phyloP scores from a whole-genome alignment of 805 yeast species.

The Candida xiaguanensis region DNA sequence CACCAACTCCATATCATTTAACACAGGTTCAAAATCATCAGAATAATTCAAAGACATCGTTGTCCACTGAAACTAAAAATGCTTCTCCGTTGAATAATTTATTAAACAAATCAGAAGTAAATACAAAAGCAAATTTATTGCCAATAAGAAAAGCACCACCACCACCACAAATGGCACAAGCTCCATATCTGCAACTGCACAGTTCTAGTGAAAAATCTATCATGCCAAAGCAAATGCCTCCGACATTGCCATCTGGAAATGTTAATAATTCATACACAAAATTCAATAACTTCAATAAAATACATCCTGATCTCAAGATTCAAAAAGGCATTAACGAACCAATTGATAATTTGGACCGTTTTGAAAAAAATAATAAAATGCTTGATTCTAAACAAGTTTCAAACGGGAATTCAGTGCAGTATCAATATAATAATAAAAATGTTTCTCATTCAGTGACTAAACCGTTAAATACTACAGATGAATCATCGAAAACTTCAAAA shows the following conservation, averaged over 20 bases:
- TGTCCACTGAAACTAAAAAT: slow-evolving; percentile 9
- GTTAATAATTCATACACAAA: not conserved
- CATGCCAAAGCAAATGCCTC: slow-evolving; percentile 30
- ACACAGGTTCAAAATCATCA: slow-evolving; percentile 15
- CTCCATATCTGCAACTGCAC: not conserved
- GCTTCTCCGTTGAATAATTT: slow-evolving; percentile 33
- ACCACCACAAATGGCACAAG: slow-evolving; percentile 34
- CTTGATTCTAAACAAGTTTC: too few species aligned
- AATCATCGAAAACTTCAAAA: slow-evolving; percentile 24
- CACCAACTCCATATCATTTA: slow-evolving; percentile 40
- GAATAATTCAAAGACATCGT: not conserved
- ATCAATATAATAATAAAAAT: not conserved
- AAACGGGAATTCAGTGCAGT: slow-evolving; percentile 8
- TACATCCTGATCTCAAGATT: slow-evolving; percentile 33
- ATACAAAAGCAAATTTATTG: slow-evolving; percentile 20
- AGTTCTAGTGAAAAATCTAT: slow-evolving; percentile 14
- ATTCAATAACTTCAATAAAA: slow-evolving; percentile 7
- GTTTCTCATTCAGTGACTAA: slow-evolving; percentile 7
- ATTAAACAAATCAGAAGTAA: slow-evolving; percentile 19
- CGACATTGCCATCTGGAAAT: slow-evolving; percentile 20
- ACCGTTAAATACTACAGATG: slow-evolving; percentile 11
- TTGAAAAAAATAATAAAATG: too few species aligned
- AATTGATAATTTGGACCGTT: not conserved
- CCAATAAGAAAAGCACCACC: slow-evolving; percentile 58
- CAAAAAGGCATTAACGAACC: slow-evolving; percentile 17